These are phyloP conservation scores for Zychaea mexicana DNA, from an alignment of 371 early-diverging fungal species.

Conservation along the genomic window DNA sequence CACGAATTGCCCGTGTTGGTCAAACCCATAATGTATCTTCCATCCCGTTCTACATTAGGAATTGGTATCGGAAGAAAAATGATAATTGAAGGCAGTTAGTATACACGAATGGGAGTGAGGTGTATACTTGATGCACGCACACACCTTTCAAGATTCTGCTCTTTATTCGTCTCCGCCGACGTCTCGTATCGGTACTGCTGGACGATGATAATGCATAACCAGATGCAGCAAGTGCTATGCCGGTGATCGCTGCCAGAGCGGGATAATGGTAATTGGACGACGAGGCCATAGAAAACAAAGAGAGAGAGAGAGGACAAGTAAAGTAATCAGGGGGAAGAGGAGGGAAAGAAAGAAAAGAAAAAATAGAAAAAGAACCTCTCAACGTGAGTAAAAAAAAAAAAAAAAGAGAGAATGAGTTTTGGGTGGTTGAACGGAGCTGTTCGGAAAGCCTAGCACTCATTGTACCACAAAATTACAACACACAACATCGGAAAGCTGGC, in stretches of 20 bases:
- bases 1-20: conserved; percentile 90
- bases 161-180: conserved; percentile 41
- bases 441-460: not conserved
- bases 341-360: not conserved
- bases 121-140: not conserved
- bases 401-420: too few relatives aligned
- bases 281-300: conserved; percentile 15
- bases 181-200: conserved; percentile 34
- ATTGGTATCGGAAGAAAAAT: not conserved
- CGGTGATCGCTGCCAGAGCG: conserved; percentile 51
- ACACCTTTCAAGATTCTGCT: conserved; percentile 41
- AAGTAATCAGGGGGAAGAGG: too few relatives aligned
- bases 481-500: too few relatives aligned
- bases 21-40: conserved; percentile 62
- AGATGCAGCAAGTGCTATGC: conserved; percentile 52
- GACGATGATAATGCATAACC: conserved; percentile 38
- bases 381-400: too few relatives aligned
- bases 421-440: not conserved
- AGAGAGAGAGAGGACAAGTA: conserved; percentile 2
- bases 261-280: conserved; percentile 52
- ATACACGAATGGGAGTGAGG: too few relatives aligned
- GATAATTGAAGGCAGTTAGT: not conserved
- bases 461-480: too few relatives aligned
- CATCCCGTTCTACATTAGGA: conserved; percentile 41
- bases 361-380: not conserved